Evolutionary conservation across 2,329 filamentous ascomycete species (phyloP).

Genomic region (Stromatinia cepivora): DNA sequence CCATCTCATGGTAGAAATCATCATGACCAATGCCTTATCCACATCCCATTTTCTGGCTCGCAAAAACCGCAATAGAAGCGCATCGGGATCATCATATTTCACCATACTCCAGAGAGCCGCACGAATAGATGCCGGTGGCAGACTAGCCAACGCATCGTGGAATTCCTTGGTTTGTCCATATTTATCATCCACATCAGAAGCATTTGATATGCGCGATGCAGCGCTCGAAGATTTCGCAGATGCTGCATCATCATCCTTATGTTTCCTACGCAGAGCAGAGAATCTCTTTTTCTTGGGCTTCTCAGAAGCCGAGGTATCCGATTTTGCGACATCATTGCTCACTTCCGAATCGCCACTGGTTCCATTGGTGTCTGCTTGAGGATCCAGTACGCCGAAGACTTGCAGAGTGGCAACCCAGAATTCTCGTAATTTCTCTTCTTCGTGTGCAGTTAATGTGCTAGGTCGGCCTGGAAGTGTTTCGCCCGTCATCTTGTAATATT

Average conservation of each 20-base stretch:
- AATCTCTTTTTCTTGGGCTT: constrained; percentile 76
- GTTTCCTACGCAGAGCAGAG: constrained; percentile 64
- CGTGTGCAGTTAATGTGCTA: constrained; percentile 83
- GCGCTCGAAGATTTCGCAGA: constrained; percentile 40
- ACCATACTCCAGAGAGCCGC: constrained; percentile 88
- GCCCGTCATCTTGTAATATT: constrained; percentile 44
- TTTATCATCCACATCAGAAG: constrained; percentile 71
- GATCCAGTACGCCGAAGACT: constrained; percentile 64
- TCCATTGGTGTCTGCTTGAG: constrained; percentile 39
- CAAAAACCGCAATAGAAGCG: constrained; percentile 76
- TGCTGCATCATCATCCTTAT: constrained; percentile 54
- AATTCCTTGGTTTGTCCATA: constrained; percentile 88
- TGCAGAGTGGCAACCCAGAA: constrained; percentile 78
- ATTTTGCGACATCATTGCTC: constrained; percentile 30
- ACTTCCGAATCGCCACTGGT: constrained; percentile 29
- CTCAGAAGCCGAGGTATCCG: constrained; percentile 39
- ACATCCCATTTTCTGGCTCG: constrained; percentile 95
- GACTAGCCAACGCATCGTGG: constrained; percentile 74
- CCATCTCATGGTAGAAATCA: constrained; percentile 94
- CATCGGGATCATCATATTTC: constrained; percentile 93
- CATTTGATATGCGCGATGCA: constrained; percentile 31
- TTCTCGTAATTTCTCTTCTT: constrained; percentile 84
- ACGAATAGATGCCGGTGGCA: constrained; percentile 76
- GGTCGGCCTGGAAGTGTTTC: constrained; percentile 67
- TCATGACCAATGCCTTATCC: constrained; percentile 88